Conservation (phyloP, 169 alveolate species). For the Cryptosporidium baileyi region DNA sequence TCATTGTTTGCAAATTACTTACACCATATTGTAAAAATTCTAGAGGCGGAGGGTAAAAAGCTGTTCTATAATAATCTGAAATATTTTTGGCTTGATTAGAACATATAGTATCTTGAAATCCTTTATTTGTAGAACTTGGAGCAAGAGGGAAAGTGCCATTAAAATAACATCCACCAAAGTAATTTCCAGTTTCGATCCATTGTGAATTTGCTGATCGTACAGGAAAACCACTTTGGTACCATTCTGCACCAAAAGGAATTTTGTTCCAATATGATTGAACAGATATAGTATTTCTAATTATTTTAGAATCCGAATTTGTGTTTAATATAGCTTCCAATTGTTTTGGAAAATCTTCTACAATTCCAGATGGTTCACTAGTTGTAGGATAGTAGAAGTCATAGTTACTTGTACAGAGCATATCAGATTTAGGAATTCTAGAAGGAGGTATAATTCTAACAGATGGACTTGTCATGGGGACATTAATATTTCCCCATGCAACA, state of each 20-base stretch:
- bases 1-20: conserved; percentile 43
- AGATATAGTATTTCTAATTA: conserved; percentile 26
- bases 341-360: conserved; percentile 17
- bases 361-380: conserved; percentile 1
- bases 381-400: conserved; percentile 67
- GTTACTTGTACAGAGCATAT: conserved; percentile 43
- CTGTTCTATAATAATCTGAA: conserved; percentile 51
- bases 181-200: conserved; percentile 63
- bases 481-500: conserved; percentile 64
- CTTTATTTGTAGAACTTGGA: conserved; percentile 34
- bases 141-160: conserved; percentile 66
- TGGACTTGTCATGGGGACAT: conserved; percentile 52
- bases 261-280: conserved; percentile 68
- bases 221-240: conserved; percentile 62
- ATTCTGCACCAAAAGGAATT: conserved; percentile 61
- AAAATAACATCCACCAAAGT: conserved; percentile 52
- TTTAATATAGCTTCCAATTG: neutral
- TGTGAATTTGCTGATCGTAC: conserved; percentile 62
- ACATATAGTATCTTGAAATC: conserved; percentile 34
- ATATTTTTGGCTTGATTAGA: neutral
- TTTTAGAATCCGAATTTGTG: neutral
- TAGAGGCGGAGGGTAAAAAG: conserved; percentile 65
- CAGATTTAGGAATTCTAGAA: conserved; percentile 50
- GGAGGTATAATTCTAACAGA: conserved; percentile 58
- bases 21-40: conserved; percentile 55